Percentiles rank a stretch among this genome's conserved stretches.
These are phyloP conservation scores for Fennellomyces sp. DNA, from an alignment of 371 early-diverging fungal species.

Conservation along the genomic window DNA sequence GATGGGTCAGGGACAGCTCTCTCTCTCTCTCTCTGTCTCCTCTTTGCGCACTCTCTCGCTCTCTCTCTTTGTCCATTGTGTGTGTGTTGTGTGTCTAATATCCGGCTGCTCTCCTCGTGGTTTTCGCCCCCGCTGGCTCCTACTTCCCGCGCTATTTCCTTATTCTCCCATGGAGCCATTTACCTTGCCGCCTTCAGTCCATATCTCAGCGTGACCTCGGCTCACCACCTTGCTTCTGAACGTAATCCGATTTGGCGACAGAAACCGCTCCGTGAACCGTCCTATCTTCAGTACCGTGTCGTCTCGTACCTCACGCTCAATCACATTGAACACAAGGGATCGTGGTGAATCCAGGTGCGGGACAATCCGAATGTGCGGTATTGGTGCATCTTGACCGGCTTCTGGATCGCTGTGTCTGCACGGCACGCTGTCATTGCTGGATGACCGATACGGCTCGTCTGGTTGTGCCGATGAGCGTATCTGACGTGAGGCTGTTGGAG, in stretches of 20 bases:
- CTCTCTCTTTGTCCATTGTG: not conserved
- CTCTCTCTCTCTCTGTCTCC: not conserved
- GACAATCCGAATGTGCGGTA: slow-evolving; percentile 71
- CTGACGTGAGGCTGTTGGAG: slow-evolving; percentile 7
- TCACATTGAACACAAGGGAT: slow-evolving; percentile 77
- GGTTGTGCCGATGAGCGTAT: not conserved
- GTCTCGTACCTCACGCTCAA: slow-evolving; percentile 74
- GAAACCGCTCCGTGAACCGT: slow-evolving; percentile 64
- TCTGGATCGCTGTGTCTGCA: slow-evolving; percentile 6
- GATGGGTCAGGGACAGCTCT: slow-evolving; percentile 2
- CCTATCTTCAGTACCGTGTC: slow-evolving; percentile 73
- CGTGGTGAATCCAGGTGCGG: slow-evolving; percentile 73
- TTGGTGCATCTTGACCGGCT: not conserved
- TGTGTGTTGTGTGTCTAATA: too few relatives aligned
- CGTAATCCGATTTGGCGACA: slow-evolving; percentile 53
- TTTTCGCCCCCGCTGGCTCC: not conserved
- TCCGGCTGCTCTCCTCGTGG: not conserved
- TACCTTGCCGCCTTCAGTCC: slow-evolving; percentile 57
- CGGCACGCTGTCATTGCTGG: not conserved
- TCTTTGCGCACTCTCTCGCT: not conserved
- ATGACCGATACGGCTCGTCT: slow-evolving; percentile 3
- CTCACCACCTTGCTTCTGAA: slow-evolving; percentile 86
- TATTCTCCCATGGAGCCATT: not conserved
- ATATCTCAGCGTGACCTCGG: slow-evolving; percentile 82
- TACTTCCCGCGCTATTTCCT: slow-evolving; percentile 1